Conservation (phyloP, 2,329 filamentous ascomycete species). For the Fusarium subtropicale region DNA sequence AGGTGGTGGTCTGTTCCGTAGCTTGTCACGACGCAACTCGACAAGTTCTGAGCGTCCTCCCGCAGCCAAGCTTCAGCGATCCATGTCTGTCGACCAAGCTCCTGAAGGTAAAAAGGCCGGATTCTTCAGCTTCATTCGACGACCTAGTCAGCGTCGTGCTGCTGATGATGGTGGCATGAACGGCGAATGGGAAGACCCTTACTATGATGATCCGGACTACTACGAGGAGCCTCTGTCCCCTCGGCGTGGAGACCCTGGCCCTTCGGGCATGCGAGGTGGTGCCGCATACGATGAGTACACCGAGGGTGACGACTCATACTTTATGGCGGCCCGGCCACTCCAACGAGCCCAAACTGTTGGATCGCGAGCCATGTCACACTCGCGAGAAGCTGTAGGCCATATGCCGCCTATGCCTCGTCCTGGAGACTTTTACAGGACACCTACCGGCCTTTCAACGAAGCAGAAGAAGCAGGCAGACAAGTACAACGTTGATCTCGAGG, state of each 20-base stretch:
- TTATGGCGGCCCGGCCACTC: conserved; percentile 58
- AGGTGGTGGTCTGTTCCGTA: conserved; percentile 59
- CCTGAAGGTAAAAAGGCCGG: conserved; percentile 58
- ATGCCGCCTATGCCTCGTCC: conserved; percentile 48
- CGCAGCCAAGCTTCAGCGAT: conserved; percentile 61
- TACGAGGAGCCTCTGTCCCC: conserved; percentile 39
- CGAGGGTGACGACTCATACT: conserved; percentile 68
- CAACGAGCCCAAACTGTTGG: conserved; percentile 49
- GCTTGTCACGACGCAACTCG: conserved; percentile 54
- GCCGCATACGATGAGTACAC: conserved; percentile 62
- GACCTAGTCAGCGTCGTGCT: conserved; percentile 54
- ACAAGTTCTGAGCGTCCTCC: conserved; percentile 52
- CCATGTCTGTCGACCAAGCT: conserved; percentile 69
- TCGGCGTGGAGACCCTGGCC: conserved; percentile 38
- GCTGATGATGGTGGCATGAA: conserved; percentile 67
- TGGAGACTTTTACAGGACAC: conserved; percentile 72
- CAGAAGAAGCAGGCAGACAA: conserved; percentile 66
- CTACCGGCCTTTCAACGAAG: conserved; percentile 74
- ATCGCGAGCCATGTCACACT: conserved; percentile 47
- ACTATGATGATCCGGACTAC: conserved; percentile 48
- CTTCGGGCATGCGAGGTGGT: conserved; percentile 56
- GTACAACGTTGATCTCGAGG: conserved; percentile 78
- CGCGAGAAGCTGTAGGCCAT: conserved; percentile 42
- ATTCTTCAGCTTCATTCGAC: conserved; percentile 57
- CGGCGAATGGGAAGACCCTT: conserved; percentile 60